Evolutionary conservation across 2,329 filamentous ascomycete genomes (phyloP), one percentile per base, ranked within the genome.

Genomic region (Purpureocillium takamizusanense): DNA sequence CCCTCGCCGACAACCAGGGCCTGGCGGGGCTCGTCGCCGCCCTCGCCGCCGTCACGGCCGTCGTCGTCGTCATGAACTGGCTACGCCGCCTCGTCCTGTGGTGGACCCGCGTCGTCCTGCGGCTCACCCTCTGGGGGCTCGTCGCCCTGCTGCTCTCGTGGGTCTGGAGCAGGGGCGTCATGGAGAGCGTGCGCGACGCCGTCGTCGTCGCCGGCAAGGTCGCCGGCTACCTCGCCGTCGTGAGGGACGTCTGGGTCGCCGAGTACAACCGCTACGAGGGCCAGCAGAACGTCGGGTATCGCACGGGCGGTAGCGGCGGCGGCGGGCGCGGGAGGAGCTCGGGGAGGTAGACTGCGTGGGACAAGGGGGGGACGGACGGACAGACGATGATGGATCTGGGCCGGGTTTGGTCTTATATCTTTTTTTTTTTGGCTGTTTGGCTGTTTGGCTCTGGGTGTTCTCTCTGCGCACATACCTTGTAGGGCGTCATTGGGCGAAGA

Each of bases 21-120:
- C 42, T 54, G 32, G 48, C 56, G 42, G 53, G 55, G 37, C 40
- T 57, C 37, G 41, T 61, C 28, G 48, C 57, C 21, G 44, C 61
- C 37, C 41, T 61, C 28, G 48, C 57, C 21, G 44, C 61, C 12
- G 44, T 62, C 39, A 61, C 81, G 33, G 48, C 79, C 23, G 62
- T 79, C 39, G 59, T 90, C 37, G 67, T 87, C 54, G 56, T 89
- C 40, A 66, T 92, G 46, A 73, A 81, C 55, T 82, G 83, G 65
- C 65, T 87, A 14, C 78, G 80, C 44, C 75, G 86, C 43, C 63
- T 86, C 15, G 69, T 94, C 41, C 65, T 87, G 53, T 94, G 81
- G 66, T 87, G 86, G 78, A 75, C 87, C 37, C 67, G 74, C n/a
- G 54, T 94, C 39, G 69, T 70, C 10, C 57, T 86, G 45, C 64